These are phyloP conservation scores for Prunus padus DNA, from an alignment of 306 rosid genomes.

Conservation along the genomic window DNA sequence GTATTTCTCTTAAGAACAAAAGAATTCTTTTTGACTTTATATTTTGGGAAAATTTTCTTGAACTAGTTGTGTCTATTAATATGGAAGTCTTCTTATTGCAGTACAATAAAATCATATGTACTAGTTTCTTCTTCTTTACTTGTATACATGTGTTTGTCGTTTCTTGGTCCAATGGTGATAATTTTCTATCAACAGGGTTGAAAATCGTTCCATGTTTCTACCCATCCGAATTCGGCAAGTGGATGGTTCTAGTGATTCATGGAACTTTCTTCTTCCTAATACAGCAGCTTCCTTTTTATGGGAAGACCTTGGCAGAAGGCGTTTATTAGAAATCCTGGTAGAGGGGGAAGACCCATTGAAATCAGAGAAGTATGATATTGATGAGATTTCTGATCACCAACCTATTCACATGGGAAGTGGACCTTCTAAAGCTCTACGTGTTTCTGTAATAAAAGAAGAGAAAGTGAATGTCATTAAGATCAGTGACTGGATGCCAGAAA, in stretches of 20 bases:
- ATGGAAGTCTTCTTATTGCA: slow-evolving; percentile 8
- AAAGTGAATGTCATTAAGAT: slow-evolving; percentile 70
- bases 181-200: slow-evolving; percentile 63
- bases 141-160: slow-evolving; percentile 12
- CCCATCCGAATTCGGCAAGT: slow-evolving; percentile 87
- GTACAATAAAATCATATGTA: slow-evolving; percentile 5
- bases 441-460: slow-evolving; percentile 79
- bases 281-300: slow-evolving; percentile 82
- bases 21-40: not conserved
- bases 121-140: slow-evolving; percentile 6
- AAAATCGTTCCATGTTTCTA: slow-evolving; percentile 84
- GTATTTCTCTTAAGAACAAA: not conserved
- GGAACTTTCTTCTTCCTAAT: slow-evolving; percentile 83
- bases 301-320: slow-evolving; percentile 98
- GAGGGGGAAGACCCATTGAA: slow-evolving; percentile 74
- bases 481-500: slow-evolving; percentile 94
- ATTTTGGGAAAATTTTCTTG: slow-evolving; percentile 2
- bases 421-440: slow-evolving; percentile 66
- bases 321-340: slow-evolving; percentile 63
- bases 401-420: slow-evolving; percentile 57
- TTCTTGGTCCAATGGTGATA: slow-evolving; percentile 11
- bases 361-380: slow-evolving; percentile 74
- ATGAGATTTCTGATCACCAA: slow-evolving; percentile 79
- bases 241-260: slow-evolving; percentile 72
- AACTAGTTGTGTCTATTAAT: not conserved